Evolutionary conservation across 2,329 filamentous ascomycete species (phyloP), one percentile per base, ranked within the genome.

Genomic region (Aspergillus amoenus): DNA sequence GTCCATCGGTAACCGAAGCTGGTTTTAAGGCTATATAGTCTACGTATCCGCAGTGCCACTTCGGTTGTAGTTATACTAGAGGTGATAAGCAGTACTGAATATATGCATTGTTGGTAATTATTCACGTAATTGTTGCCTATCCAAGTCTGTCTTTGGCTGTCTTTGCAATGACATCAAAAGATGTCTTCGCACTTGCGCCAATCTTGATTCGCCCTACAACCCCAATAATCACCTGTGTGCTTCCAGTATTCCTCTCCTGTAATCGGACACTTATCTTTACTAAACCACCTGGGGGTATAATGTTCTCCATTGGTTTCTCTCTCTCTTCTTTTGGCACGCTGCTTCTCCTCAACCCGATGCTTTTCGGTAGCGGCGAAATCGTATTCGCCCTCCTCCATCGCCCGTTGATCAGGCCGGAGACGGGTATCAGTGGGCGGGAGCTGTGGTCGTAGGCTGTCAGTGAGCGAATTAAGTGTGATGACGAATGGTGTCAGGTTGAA

Each of bases 301-400:
- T 93, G 87, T 61, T 95, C 89, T 4, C 94, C 94, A 2, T 77
- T 83, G 30, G 83, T 82, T 75, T 99, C 93, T 22, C 93, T 82
- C 57, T 82, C 78, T 54, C 90, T 79, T 60, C 94, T 80, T 57
- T 88, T 87, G 9, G 88, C 86, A 58, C 94, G 83, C 79, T 99
- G 94, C 62, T 88, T 92, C 78, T 97, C 90, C 75, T 99, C 94
- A 0, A 99, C 84, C 1, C 94, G 83, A 69, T 93, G 94, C 84
- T 99, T 99, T 80, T 99, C 94, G 5, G 84, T 85, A 0, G 93
- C 94, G 1, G 94, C 94, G 58, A 94, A 82, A 68, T 97, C 93
- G 70, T 99, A 99, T 75, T 93, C 86, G n/a, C 93, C 94, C 60
- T 97, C 93, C 73, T 99, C 94, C 94, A 99, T 99, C 2, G 94